Evolutionary conservation across 73 alveolate species (phyloP).

Genomic region (Symbiodinium natans): DNA sequence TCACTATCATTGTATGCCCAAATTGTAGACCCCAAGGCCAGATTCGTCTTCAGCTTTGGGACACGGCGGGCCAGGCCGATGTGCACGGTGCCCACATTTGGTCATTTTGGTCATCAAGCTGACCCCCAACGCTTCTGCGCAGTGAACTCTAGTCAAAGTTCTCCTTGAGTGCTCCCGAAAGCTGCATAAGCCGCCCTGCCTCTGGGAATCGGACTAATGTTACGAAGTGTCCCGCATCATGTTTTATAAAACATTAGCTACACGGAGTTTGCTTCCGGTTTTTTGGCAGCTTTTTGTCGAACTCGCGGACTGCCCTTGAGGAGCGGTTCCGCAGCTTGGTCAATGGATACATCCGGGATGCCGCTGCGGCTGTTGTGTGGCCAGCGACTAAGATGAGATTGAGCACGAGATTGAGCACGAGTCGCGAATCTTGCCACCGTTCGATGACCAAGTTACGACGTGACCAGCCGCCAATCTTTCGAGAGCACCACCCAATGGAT

Average conservation of each 20-base stretch:
- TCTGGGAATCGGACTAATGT: neutral
- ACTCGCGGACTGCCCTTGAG: constrained; percentile 10
- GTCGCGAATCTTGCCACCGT: no score
- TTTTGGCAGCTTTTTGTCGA: no score
- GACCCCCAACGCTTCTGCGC: no score
- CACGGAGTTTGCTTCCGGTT: no score
- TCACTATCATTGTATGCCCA: no score
- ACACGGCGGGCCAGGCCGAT: constrained; percentile 71
- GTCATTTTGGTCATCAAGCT: no score
- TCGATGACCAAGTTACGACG: constrained; percentile 40
- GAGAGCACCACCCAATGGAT: constrained; percentile 90
- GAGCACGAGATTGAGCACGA: no score
- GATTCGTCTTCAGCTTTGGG: constrained; percentile 81
- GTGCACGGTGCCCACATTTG: no score
- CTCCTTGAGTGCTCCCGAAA: no score
- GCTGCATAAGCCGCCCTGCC: neutral
- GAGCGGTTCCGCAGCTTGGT: constrained; percentile 88
- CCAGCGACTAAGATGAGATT: neutral
- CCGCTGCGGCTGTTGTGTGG: constrained; percentile 91
- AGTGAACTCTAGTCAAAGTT: no score
- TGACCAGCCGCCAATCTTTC: constrained; percentile 77
- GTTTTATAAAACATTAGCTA: no score
- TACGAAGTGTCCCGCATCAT: no score
- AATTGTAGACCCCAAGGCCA: neutral
- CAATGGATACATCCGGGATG: constrained; percentile 84